Evolutionary conservation across 768 basidiomycete genomes (phyloP).

Genomic region (Hypholoma sublateritium): DNA sequence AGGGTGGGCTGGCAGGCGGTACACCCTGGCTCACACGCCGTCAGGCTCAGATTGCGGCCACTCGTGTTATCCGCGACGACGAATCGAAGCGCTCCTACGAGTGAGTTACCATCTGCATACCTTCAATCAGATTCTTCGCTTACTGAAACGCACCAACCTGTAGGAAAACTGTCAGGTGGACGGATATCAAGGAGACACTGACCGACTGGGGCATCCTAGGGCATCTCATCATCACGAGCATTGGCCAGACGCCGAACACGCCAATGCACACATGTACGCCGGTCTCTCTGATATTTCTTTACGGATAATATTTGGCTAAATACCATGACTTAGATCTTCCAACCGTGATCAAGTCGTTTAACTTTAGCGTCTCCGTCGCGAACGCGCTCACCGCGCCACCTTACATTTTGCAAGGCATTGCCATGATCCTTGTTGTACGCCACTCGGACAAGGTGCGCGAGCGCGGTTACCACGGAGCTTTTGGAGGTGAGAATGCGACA

Average conservation of each 20-base stretch:
- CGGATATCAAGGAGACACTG: constrained; percentile 35
- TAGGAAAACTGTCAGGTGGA: constrained; percentile 32
- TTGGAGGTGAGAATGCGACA: constrained; percentile 25
- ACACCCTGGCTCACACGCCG: constrained; percentile 35
- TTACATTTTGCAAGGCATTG: constrained; percentile 33
- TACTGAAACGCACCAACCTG: not conserved
- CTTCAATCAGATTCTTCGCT: not conserved
- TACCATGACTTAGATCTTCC: constrained; percentile 29
- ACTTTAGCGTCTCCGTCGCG: constrained; percentile 35
- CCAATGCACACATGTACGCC: constrained; percentile 35
- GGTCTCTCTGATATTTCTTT: not conserved
- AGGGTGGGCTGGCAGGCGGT: constrained; percentile 31
- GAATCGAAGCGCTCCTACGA: constrained; percentile 37
- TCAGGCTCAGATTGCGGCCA: constrained; percentile 34
- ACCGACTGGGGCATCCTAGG: constrained; percentile 36
- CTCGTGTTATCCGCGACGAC: constrained; percentile 37
- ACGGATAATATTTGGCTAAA: not conserved
- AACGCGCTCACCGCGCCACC: constrained; percentile 39
- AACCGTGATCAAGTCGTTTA: constrained; percentile 37
- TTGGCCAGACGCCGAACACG: constrained; percentile 35
- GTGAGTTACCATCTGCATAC: constrained; percentile 18
- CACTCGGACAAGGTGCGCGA: constrained; percentile 34
- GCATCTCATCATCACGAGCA: constrained; percentile 34
- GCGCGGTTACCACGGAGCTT: constrained; percentile 35
- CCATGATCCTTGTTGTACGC: constrained; percentile 29